A percentile compares a stretch with the other conserved stretches of the same genome.
Conservation (phyloP, 2,329 filamentous ascomycete species). For the Claviceps quebecensis region DNA sequence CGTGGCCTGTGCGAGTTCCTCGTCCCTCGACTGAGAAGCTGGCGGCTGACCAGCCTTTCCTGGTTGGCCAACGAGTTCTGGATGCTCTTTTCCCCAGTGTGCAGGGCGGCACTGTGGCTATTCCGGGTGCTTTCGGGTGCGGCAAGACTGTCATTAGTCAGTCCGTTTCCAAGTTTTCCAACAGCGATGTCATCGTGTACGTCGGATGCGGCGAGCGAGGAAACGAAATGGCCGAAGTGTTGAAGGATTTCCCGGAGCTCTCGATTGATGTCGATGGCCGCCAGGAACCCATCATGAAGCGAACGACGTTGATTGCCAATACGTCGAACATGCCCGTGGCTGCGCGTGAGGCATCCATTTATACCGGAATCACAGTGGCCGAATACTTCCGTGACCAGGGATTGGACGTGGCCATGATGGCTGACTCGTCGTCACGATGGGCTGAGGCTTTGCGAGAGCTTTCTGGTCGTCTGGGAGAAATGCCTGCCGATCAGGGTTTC, state of each 20-base stretch:
- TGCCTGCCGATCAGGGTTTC: constrained; percentile 99
- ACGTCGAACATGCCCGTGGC: constrained; percentile 99
- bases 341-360: constrained; percentile 95
- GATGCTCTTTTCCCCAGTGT: constrained; percentile 94
- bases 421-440: constrained; percentile 95
- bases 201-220: constrained; percentile 86
- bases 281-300: constrained; percentile 99
- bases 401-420: constrained; percentile 99
- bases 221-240: constrained; percentile 98
- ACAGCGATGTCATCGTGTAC: constrained; percentile 97
- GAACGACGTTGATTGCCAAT: constrained; percentile 94
- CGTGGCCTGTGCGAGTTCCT: constrained; percentile 93
- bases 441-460: constrained; percentile 97
- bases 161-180: constrained; percentile 98
- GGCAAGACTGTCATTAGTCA: constrained; percentile 99
- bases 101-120: constrained; percentile 93
- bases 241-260: constrained; percentile 99
- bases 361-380: constrained; percentile 86
- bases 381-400: constrained; percentile 98
- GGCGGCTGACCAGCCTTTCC: constrained; percentile 75
- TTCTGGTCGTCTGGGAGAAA: constrained; percentile 95
- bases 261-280: constrained; percentile 88
- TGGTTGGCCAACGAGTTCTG: constrained; percentile 92
- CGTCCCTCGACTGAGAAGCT: constrained; percentile 87
- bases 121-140: constrained; percentile 95